Percentiles rank a stretch among this genome's conserved stretches.
phyloP scores from a whole-genome alignment of 345 rosid species.

The Linum lewisii region DNA sequence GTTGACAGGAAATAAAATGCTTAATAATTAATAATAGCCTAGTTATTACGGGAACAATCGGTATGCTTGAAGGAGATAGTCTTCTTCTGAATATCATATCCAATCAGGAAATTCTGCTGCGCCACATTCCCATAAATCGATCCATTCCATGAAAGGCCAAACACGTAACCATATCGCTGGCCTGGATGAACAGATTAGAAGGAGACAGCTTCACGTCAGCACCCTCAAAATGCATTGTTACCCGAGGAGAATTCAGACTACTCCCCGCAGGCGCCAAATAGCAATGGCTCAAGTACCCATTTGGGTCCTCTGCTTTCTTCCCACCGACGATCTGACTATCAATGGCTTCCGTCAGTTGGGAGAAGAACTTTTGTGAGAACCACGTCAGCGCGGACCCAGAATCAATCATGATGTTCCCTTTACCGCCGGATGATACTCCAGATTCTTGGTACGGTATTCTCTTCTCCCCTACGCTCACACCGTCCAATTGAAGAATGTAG shows the following conservation, averaged over 20 bases:
- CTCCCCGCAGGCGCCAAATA: too few species aligned
- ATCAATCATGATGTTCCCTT: not conserved
- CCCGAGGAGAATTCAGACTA: not conserved
- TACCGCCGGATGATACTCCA: not conserved
- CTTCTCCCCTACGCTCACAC: not conserved
- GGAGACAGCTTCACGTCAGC: not conserved
- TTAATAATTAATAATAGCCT: too few species aligned
- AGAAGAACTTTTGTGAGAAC: not conserved
- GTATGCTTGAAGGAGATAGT: not conserved
- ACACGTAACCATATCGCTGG: not conserved
- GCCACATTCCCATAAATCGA: not conserved
- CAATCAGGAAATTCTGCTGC: constrained; percentile 31
- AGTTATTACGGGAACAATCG: constrained; percentile 1
- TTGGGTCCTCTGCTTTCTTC: not conserved
- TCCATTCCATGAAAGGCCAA: not conserved
- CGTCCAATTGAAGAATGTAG: not conserved
- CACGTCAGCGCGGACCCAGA: not conserved
- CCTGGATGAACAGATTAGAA: not conserved
- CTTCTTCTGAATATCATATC: not conserved
- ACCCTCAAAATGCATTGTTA: not conserved
- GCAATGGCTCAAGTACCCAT: too few species aligned
- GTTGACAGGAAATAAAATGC: too few species aligned
- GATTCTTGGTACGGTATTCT: too few species aligned
- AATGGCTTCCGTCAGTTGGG: not conserved
- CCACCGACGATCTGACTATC: too few species aligned